Conservation (phyloP, 352 stramenopile species). For the Aphanomyces cochlioides region DNA sequence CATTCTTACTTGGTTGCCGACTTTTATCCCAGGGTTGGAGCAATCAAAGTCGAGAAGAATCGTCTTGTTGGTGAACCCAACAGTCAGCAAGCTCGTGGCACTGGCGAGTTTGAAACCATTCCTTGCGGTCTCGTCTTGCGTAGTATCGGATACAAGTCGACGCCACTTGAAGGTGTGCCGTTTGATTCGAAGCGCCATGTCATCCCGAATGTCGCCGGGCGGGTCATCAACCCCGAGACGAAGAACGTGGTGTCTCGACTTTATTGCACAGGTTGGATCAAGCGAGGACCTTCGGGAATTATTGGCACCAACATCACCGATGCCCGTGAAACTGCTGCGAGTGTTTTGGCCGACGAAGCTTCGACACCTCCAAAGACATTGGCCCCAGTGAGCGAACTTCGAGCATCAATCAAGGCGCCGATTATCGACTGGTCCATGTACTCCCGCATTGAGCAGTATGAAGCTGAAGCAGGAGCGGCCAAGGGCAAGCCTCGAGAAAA, state of each 20-base stretch:
- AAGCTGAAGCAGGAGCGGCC: constrained; percentile 52
- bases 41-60: constrained; percentile 74
- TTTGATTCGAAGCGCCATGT: constrained; percentile 80
- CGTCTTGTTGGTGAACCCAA: constrained; percentile 80
- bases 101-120: constrained; percentile 83
- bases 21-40: constrained; percentile 15
- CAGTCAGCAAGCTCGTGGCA: constrained; percentile 79
- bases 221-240: constrained; percentile 38
- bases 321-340: constrained; percentile 92
- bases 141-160: constrained; percentile 91
- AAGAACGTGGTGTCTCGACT: constrained; percentile 62
- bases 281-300: constrained; percentile 96
- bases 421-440: constrained; percentile 71
- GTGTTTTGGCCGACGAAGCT: constrained; percentile 88
- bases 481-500: constrained; percentile 77
- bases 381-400: constrained; percentile 37
- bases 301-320: constrained; percentile 98
- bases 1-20: background rate
- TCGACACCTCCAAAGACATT: constrained; percentile 36
- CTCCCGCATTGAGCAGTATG: constrained; percentile 53
- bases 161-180: constrained; percentile 60
- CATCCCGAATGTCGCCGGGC: constrained; percentile 56
- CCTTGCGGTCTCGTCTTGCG: constrained; percentile 69
- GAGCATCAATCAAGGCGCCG: constrained; percentile 39
- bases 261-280: constrained; percentile 97